phyloP scores from a whole-genome alignment of 2,329 filamentous ascomycete genomes.

The Chaetomiaceae sp. region DNA sequence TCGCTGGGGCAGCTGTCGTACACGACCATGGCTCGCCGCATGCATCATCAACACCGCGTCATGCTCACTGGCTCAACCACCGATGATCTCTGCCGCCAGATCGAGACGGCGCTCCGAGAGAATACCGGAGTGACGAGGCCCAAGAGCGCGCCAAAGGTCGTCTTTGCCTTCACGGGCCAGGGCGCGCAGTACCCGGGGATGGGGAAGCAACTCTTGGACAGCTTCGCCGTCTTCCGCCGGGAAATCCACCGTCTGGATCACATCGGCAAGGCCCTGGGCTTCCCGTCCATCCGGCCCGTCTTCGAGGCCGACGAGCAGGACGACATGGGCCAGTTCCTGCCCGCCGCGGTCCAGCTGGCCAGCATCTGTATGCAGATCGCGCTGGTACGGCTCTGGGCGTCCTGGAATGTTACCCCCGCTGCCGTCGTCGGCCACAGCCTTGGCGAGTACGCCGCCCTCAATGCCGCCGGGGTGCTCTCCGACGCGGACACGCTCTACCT shows the following conservation, averaged over 20 bases:
- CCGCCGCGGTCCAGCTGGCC: conserved; percentile 48
- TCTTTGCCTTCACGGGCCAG: conserved; percentile 52
- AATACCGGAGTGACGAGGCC: conserved; percentile 36
- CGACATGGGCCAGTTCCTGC: conserved; percentile 42
- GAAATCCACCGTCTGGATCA: conserved; percentile 52
- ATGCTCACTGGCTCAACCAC: conserved; percentile 39
- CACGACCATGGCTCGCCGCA: conserved; percentile 59
- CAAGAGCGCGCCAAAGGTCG: conserved; percentile 38
- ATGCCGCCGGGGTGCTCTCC: conserved; percentile 65
- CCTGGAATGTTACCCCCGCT: conserved; percentile 48
- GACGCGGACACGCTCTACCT: conserved; percentile 64
- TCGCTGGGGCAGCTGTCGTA: conserved; percentile 56
- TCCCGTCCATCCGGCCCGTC: conserved; percentile 52
- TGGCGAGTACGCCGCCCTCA: conserved; percentile 67
- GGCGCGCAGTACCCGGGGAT: conserved; percentile 47
- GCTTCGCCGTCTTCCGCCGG: conserved; percentile 41
- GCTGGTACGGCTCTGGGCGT: conserved; percentile 47
- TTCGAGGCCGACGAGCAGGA: conserved; percentile 35
- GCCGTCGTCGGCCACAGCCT: conserved; percentile 57
- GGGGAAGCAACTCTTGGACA: conserved; percentile 43
- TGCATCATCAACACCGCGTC: conserved; percentile 53
- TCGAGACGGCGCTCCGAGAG: conserved; percentile 38
- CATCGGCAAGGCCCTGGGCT: conserved; percentile 42
- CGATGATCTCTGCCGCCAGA: conserved; percentile 36
- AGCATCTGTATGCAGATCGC: conserved; percentile 51